These are phyloP conservation scores for Typha latifolia DNA, from an alignment of 176 grass and related monocot species.

Conservation along the genomic window DNA sequence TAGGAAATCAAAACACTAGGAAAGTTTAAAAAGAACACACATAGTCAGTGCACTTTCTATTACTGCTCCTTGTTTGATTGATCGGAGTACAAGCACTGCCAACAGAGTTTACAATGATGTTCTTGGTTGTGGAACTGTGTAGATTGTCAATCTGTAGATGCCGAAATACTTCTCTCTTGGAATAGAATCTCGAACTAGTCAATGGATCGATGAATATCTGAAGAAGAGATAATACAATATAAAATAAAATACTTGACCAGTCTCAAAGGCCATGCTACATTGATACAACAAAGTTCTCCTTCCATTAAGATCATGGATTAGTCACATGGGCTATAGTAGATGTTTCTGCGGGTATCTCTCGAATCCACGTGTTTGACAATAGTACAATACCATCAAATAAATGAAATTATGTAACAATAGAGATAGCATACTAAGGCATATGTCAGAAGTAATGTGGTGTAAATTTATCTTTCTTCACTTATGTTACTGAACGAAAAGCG, in stretches of 20 bases:
- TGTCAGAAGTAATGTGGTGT: too few species aligned
- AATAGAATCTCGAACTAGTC: constrained; percentile 19
- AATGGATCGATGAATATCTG: constrained; percentile 19
- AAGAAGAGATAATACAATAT: background rate
- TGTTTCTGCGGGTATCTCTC: too few species aligned
- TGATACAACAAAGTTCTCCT: background rate
- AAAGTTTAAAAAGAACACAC: background rate
- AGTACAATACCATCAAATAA: too few species aligned
- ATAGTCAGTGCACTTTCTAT: background rate
- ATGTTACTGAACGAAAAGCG: too few species aligned
- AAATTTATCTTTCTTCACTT: too few species aligned
- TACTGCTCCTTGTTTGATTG: background rate
- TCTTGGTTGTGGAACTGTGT: background rate
- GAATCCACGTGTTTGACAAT: too few species aligned
- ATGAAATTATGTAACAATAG: too few species aligned
- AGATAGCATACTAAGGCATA: too few species aligned
- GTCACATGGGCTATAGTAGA: too few species aligned
- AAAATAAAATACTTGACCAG: background rate
- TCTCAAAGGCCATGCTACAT: background rate
- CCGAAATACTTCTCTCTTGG: constrained; percentile 6
- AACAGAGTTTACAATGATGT: background rate
- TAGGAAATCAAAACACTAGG: background rate
- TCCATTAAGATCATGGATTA: too few species aligned
- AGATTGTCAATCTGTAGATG: constrained; percentile 8
- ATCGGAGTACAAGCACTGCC: constrained; percentile 1